These are phyloP conservation scores for Torrubiellomyces zombiae DNA, from an alignment of 2,329 filamentous ascomycete genomes.

Conservation along the genomic window DNA sequence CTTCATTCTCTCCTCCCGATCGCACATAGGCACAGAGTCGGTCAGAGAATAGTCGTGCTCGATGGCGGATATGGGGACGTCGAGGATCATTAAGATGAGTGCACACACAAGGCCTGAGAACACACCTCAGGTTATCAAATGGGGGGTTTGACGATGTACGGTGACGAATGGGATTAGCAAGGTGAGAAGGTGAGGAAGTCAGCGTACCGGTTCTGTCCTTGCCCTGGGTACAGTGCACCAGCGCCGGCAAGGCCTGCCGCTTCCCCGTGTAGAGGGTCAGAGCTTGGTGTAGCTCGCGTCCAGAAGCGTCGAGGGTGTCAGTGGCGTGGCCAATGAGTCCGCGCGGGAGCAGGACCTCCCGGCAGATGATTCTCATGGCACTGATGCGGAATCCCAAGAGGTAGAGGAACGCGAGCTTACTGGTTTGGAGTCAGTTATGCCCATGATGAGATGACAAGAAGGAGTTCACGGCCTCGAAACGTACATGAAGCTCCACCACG, in stretches of 20 bases:
- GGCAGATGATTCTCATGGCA: conserved; percentile 53
- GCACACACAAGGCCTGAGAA: conserved; percentile 49
- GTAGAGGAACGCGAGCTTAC: conserved; percentile 40
- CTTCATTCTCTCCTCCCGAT: conserved; percentile 44
- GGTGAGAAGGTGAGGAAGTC: too few species aligned
- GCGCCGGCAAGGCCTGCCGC: conserved; percentile 39
- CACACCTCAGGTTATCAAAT: background rate
- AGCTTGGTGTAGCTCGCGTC: conserved; percentile 35
- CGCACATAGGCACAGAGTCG: conserved; percentile 37
- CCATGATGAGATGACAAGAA: too few species aligned
- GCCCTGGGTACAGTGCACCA: conserved; percentile 78
- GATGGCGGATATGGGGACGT: conserved; percentile 41
- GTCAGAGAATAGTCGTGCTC: conserved; percentile 57
- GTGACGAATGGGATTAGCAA: too few species aligned
- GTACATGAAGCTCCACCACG: conserved; percentile 49
- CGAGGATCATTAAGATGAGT: conserved; percentile 48
- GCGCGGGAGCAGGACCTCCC: conserved; percentile 53
- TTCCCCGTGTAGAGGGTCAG: conserved; percentile 13
- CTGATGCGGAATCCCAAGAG: conserved; percentile 48
- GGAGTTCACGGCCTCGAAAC: too few species aligned
- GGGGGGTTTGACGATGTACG: too few species aligned
- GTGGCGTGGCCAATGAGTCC: conserved; percentile 56
- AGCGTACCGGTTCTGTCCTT: conserved; percentile 48
- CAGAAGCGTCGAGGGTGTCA: conserved; percentile 53
- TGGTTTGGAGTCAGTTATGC: conserved; percentile 5